Base-by-base conservation (phyloP, 345 rosid species). In the Iberis pinnata region DNA sequence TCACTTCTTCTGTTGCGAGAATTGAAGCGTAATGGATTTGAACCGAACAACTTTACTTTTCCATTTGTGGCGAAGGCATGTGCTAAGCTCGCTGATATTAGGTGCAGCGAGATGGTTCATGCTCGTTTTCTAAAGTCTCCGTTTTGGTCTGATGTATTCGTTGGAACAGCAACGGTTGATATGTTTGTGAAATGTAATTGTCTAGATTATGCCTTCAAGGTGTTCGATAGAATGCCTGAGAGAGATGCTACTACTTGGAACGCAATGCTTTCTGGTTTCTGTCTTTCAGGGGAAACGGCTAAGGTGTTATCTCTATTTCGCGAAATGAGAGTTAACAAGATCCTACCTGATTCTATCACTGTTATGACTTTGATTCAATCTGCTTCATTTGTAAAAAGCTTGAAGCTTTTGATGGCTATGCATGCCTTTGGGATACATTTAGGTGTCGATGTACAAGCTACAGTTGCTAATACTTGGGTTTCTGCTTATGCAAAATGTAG, bases 221-320 rank as follows among this genome's bases (percentile, higher is more conserved):
- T 75, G 75, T 83, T 83, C 19, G 87, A 60, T 4, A 40, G 31
- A 73, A 83, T 83, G 84, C 75, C 73, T 27, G 39, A 60, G 0
- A 80, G 81, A 58, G 90, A 80, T 33, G 69, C 50, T 16, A 69
- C 82, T 2, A 64, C 84, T 13, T 80, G 90, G 84, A 83, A 83
- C 60, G 84, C 64, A 7, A 71, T 80, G 78, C 60, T 83, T 33
- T 26, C 72, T 51, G 90, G 87, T 61, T 75, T 75, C 17, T 70
- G 63, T 52, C 71, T 73, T 29, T 19, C 46, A 10, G 84, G 84
- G 16, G 18, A 44, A 29, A 41, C 40, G 7, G 70, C 60, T 42
- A 60, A 60, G 37, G 69, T 38, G 9, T 56, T 68, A 7, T 9
- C 48, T 26, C 33, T 73, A 8, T 76, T 78, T 35, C 25, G 45